Evolutionary conservation across 495 filamentous ascomycete genomes (phyloP).

Genomic region (Haplographium delicatum): DNA sequence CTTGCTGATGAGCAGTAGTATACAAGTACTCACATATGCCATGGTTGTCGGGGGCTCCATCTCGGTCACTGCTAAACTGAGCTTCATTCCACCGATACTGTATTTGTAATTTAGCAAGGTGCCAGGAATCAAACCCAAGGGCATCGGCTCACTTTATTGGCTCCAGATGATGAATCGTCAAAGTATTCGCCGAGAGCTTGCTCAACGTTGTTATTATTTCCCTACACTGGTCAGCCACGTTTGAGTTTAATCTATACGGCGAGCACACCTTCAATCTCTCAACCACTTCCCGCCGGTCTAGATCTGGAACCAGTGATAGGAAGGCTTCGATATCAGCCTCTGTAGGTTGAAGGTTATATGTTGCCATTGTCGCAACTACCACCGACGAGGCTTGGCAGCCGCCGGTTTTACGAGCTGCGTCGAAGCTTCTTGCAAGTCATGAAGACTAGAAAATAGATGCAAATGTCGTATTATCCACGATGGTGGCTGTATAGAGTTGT

Average conservation of each 20-base stretch:
- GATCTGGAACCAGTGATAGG: constrained; percentile 24
- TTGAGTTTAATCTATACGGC: not conserved
- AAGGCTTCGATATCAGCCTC: constrained; percentile 27
- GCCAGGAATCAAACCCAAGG: no score
- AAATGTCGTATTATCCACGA: no score
- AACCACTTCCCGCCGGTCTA: constrained; percentile 31
- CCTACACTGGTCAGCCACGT: constrained; percentile 18
- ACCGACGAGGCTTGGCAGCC: constrained; percentile 1
- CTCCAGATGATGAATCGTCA: constrained; percentile 28
- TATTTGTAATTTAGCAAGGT: no score
- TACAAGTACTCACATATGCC: constrained; percentile 27
- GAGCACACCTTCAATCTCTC: constrained; percentile 34
- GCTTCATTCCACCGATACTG: constrained; percentile 43
- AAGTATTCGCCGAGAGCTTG: constrained; percentile 41
- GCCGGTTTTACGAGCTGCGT: not conserved
- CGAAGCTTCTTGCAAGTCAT: constrained; percentile 1
- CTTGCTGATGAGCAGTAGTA: not conserved
- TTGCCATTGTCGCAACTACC: constrained; percentile 28
- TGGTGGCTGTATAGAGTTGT: no score
- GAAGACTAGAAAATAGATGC: not conserved
- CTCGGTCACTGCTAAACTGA: constrained; percentile 38
- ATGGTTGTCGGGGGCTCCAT: constrained; percentile 31
- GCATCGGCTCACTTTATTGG: no score
- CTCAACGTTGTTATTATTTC: constrained; percentile 39
- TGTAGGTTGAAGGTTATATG: constrained; percentile 20